Percentiles rank a stretch among this genome's conserved stretches.
Evolutionary conservation across 805 yeast species (phyloP).

Genomic region (Schizosaccharomyces japonicus): DNA sequence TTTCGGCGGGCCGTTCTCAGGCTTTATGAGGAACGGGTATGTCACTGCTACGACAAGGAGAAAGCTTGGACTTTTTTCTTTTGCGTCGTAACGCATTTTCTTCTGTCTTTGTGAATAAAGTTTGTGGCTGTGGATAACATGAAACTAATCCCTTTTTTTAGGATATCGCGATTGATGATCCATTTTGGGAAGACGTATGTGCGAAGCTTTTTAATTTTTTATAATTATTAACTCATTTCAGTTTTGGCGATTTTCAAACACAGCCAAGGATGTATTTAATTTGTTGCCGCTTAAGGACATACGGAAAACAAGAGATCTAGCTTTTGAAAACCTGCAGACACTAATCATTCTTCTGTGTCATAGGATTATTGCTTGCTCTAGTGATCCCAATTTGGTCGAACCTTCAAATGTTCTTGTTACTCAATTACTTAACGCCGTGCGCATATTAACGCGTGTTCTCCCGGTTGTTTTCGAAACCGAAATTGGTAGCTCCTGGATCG

Average conservation of each 20-base stretch:
- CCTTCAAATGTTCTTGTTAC: background rate
- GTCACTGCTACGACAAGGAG: too few species aligned
- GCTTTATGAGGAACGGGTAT: background rate
- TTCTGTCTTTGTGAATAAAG: background rate
- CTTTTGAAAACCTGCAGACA: background rate
- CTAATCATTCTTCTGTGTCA: background rate
- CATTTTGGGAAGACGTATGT: background rate
- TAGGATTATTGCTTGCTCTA: background rate
- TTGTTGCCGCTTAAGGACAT: background rate
- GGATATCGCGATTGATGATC: background rate
- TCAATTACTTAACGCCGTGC: background rate
- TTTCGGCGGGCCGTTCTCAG: background rate
- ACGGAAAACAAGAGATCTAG: background rate
- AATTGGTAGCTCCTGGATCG: background rate
- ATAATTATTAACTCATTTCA: background rate
- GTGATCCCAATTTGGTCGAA: background rate
- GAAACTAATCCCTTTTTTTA: background rate
- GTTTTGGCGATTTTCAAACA: background rate
- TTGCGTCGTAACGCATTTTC: background rate
- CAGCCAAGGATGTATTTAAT: background rate
- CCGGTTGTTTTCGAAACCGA: background rate
- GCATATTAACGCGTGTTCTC: background rate
- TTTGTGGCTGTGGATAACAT: background rate
- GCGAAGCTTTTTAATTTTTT: background rate
- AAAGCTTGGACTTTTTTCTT: background rate